Evolutionary conservation across 768 basidiomycete genomes (phyloP).

Genomic region (Imleria badia): DNA sequence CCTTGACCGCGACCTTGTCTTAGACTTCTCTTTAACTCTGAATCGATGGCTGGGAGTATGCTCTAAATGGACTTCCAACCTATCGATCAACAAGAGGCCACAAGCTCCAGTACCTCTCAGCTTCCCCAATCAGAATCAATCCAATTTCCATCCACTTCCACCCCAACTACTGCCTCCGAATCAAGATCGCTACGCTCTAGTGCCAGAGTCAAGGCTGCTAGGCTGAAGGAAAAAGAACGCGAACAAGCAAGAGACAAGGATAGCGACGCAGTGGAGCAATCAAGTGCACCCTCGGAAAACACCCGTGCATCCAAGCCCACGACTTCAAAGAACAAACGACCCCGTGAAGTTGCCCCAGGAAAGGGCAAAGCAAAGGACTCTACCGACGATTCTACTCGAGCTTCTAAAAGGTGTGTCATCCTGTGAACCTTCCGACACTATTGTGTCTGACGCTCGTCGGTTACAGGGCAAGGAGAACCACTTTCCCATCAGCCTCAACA

Average conservation of each 20-base stretch:
- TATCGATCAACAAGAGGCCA: conserved; percentile 68
- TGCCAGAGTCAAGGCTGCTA: conserved; percentile 73
- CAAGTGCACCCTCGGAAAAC: conserved; percentile 40
- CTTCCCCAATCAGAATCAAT: conserved; percentile 41
- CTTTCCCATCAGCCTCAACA: conserved; percentile 39
- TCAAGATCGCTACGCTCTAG: conserved; percentile 67
- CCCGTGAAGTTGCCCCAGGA: conserved; percentile 46
- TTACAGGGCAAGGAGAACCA: conserved; percentile 60
- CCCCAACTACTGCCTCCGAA: conserved; percentile 42
- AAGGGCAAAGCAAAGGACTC: conserved; percentile 69
- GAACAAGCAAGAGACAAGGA: conserved; percentile 56
- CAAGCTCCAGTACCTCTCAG: conserved; percentile 52
- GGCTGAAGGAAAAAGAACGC: conserved; percentile 61
- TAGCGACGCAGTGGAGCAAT: conserved; percentile 46
- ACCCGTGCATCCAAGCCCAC: conserved; percentile 42
- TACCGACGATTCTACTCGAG: conserved; percentile 49
- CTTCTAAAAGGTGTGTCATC: conserved; percentile 61
- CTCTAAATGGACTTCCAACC: conserved; percentile 92
- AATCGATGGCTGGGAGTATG: conserved; percentile 86
- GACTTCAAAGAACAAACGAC: conserved; percentile 47
- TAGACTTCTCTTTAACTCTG: conserved; percentile 20
- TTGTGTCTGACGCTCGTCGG: conserved; percentile 28
- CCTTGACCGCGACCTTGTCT: conserved; percentile 26
- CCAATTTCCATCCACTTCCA: conserved; percentile 36
- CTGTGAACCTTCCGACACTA: conserved; percentile 30